Evolutionary conservation across 2,329 filamentous ascomycete genomes (phyloP), one percentile per base, ranked within the genome.

Genomic region (Emergomyces pasteurianus): DNA sequence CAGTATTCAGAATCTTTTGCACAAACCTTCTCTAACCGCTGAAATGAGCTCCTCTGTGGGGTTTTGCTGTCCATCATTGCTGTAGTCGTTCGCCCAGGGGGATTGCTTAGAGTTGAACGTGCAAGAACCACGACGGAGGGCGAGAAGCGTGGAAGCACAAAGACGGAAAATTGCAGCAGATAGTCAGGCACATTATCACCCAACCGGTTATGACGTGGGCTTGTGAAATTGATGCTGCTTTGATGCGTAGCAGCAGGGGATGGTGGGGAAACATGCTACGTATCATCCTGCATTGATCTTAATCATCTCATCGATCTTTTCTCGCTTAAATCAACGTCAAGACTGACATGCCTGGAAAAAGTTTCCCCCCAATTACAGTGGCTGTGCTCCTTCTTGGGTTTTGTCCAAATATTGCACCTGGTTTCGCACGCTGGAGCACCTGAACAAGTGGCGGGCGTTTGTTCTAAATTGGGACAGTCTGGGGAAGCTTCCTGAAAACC

Each of bases 11-110:
- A 18, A 50, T 23, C 8, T 34, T 57, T n/a, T 23, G 8, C 52
- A 31, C 65, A 58, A 68, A 79, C 77, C 76, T 92, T 99, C 78
- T 99, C 94, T 74, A 97, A 83, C 85, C 97, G 94, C 83, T 97
- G 92, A 81, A 99, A 99, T 64, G 92, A 96, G 79, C 89, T 95
- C 61, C 92, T 92, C 71, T 96, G 90, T 70, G 89, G 82, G 75
- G 94, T 89, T 72, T 89, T 89, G 77, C 96, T 92, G 4, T 38
- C 34, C 52, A 40, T 55, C 52, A 10, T 55, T 23, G 9, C n/a
- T 55, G 52, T 10, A 8, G 31, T 18, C 1, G 28, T 53, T 12
- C 28, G 28, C 31, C 26, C 49, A 36, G 49, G 18, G 49, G 21
- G 10, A 49, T 16, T 16, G 46, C 21, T 12, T 16, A 18, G 23